These are phyloP conservation scores for Xylariomycetidae sp. DNA, from an alignment of 2,329 filamentous ascomycete genomes.

Conservation along the genomic window DNA sequence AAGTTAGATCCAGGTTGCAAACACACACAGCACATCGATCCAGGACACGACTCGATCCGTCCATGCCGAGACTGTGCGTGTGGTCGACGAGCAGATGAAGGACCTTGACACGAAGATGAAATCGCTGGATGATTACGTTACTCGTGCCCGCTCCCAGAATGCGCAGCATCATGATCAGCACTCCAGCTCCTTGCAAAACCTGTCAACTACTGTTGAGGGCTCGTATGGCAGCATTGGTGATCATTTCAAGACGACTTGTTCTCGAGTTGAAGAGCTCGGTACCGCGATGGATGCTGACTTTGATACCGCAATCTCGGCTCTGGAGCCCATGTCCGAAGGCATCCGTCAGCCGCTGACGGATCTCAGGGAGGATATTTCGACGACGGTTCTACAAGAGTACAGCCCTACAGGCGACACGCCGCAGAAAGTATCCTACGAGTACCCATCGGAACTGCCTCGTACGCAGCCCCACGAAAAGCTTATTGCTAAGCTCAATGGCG, in stretches of 20 bases:
- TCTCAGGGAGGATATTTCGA: conserved; percentile 65
- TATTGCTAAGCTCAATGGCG: conserved; percentile 35
- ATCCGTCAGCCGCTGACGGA: conserved; percentile 66
- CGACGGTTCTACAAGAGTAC: conserved; percentile 71
- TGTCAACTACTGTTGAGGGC: conserved; percentile 65
- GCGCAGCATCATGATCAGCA: conserved; percentile 70
- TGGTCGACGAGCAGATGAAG: conserved; percentile 83
- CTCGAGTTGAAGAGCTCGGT: conserved; percentile 64
- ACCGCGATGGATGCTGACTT: conserved; percentile 61
- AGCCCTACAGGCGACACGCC: conserved; percentile 81
- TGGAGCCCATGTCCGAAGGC: conserved; percentile 55
- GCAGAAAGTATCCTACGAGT: conserved; percentile 75
- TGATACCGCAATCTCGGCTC: conserved; percentile 50
- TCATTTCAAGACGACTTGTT: conserved; percentile 65
- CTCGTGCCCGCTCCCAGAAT: conserved; percentile 76
- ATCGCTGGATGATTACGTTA: conserved; percentile 85
- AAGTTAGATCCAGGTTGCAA: conserved; percentile 53
- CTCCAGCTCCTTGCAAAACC: conserved; percentile 55
- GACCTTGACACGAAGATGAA: conserved; percentile 87
- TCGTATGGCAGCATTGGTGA: conserved; percentile 68
- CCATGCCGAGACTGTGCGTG: conserved; percentile 82
- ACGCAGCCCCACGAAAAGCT: conserved; percentile 52
- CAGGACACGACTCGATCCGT: conserved; percentile 80
- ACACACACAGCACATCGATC: conserved; percentile 77
- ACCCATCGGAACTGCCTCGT: conserved; percentile 71